Base-by-base conservation (phyloP, 2,329 filamentous ascomycete genomes). In the Ciborinia camelliae region DNA sequence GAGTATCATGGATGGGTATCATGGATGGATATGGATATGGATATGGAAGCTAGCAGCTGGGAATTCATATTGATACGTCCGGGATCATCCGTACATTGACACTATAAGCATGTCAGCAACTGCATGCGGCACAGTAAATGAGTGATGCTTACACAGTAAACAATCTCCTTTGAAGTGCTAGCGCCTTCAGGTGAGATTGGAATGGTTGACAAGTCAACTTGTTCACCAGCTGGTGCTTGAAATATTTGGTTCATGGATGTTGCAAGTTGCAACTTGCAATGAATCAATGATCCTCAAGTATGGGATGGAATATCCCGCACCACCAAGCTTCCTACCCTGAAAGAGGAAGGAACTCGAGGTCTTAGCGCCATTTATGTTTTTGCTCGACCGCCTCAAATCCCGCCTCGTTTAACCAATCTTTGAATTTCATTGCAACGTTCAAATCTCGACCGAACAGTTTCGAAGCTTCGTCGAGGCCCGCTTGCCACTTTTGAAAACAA, bases 201-300 rank as follows among this genome's bases (percentile, higher is more conserved):
- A 66, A 89, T 89, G 60, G 86, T 88, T 66, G 85, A 86, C 67
- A 89, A 81, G 71, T 89, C 86, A 76, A 89, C 86, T 76, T 86
- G 86, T 37, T 66, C 67, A 54, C 58, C 66, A 41, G 30, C 26
- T 65, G 67, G 67, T 35, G 68, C 62, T 64, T 68, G 59, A n/a
- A n/a, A n/a, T n/a, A n/a, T n/a, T n/a, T n/a, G n/a, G n/a, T n/a
- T n/a, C n/a, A n/a, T n/a, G n/a, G n/a, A n/a, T n/a, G n/a, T n/a
- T n/a, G n/a, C n/a, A n/a, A n/a, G n/a, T n/a, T n/a, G n/a, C n/a
- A n/a, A n/a, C n/a, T n/a, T n/a, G n/a, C n/a, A n/a, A n/a, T n/a
- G n/a, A n/a, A n/a, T n/a, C n/a, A n/a, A n/a, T n/a, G n/a, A n/a
- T n/a, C n/a, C n/a, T 48, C n/a, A 23, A 54, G 23, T 15, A 23